Evolutionary conservation across 83 land plant species (phyloP).

Genomic region (Diphasiastrum complanatum): DNA sequence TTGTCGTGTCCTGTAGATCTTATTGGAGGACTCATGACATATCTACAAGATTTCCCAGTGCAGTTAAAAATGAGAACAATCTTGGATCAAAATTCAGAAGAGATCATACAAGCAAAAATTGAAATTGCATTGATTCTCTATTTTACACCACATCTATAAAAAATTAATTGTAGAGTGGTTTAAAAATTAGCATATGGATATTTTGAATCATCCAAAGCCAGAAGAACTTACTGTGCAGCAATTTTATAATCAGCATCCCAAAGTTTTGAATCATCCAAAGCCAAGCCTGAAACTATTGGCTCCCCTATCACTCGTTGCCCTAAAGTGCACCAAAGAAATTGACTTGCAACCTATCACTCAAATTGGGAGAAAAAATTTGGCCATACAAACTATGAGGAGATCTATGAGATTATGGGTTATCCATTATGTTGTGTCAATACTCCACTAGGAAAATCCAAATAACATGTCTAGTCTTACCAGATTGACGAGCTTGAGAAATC

Average conservation of each 20-base stretch:
- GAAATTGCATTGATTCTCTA: neutral
- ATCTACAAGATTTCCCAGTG: constrained; percentile 61
- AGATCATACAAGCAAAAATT: constrained; percentile 3
- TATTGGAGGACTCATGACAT: constrained; percentile 97
- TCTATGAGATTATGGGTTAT: neutral
- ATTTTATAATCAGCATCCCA: constrained; percentile 80
- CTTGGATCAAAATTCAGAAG: too few relatives aligned
- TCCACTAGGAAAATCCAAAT: neutral
- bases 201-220: too few relatives aligned
- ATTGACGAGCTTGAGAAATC: constrained; percentile 73
- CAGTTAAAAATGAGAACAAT: too few relatives aligned
- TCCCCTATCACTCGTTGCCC: constrained; percentile 96
- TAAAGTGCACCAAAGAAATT: constrained; percentile 28
- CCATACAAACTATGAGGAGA: neutral
- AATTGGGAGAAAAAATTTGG: neutral
- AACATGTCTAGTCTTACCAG: constrained; percentile 40
- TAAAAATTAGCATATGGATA: too few relatives aligned
- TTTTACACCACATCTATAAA: neutral
- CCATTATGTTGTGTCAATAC: neutral
- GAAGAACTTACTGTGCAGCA: constrained; percentile 63
- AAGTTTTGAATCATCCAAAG: constrained; percentile 73
- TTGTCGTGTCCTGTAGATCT: constrained; percentile 73
- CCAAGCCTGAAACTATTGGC: constrained; percentile 80
- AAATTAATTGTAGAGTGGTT: neutral
- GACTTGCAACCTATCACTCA: neutral